Percentiles rank a stretch among this genome's conserved stretches.
Conservation (phyloP, 2,329 filamentous ascomycete genomes). For the Aspergillus ochraceoroseus region DNA sequence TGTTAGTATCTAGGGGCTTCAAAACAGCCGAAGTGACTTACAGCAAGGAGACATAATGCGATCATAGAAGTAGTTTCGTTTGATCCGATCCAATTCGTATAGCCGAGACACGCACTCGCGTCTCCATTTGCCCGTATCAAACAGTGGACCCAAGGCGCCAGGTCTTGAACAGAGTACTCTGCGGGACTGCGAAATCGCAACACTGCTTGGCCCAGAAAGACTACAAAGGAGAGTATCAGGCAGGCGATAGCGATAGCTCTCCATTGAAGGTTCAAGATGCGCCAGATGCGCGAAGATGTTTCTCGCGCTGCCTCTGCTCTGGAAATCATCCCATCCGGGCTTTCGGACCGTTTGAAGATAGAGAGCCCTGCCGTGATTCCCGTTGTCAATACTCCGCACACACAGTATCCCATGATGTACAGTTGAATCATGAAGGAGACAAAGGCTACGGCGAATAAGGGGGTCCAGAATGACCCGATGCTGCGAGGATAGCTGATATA, state of each 20-base stretch:
- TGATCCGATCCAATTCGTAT: neutral
- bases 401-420: conserved; percentile 5
- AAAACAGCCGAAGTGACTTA: neutral
- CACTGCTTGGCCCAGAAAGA: neutral
- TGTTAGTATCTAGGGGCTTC: too few species aligned
- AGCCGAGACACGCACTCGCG: neutral
- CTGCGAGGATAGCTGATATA: conserved; percentile 6
- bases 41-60: conserved; percentile 2
- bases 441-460: conserved; percentile 4
- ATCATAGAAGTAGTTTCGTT: neutral
- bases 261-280: conserved; percentile 9
- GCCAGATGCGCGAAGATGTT: neutral
- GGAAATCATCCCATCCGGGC: neutral
- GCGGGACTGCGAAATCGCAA: neutral
- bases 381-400: conserved; percentile 3
- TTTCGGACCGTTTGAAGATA: conserved; percentile 4
- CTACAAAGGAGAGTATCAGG: conserved; percentile 4
- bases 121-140: neutral
- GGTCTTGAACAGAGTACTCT: neutral
- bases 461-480: conserved; percentile 9
- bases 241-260: conserved; percentile 1
- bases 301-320: neutral
- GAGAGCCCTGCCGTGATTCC: conserved; percentile 1
- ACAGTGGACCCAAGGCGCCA: conserved; percentile 5
- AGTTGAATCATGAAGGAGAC: conserved; percentile 3